Base-by-base conservation (phyloP, 1,139 yeast genomes). In the Pichia sp. region DNA sequence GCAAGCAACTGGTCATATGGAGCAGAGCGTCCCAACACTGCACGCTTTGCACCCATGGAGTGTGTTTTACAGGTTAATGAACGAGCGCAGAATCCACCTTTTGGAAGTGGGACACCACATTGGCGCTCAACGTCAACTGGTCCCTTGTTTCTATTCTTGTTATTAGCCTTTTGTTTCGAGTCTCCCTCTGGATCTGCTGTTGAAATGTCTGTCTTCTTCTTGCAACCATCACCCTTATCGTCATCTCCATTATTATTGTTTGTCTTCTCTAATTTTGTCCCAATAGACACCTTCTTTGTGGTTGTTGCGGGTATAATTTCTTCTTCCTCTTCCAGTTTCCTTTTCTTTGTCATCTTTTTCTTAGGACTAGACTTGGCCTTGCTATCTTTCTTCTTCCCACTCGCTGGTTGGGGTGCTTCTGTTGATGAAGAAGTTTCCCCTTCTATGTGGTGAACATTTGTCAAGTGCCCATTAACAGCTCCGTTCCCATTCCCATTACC, bases 21-120 rank as follows among this genome's bases (percentile, higher is more conserved):
- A 8, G 93, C 88, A 35, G 94, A 77, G 50, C 98, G 71, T 6
- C 98, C 98, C 22, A 77, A 77, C 18, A 91, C 98, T 1, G 96
- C 91, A 50, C 98, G 73, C 53, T 91, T 91, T 18, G 96, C 95
- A 20, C 96, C 96, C 96, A 91, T 88, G 1, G 96, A 85, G 59
- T 91, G 98, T 1, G 97, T 87, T 56, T 91, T 91, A 68, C 98
- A 91, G 0, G 98, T 91, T 44, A 91, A 67, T 0, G 96, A 86
- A 38, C 98, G 71, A 6, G 96, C 96, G 67, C 98, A 91, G 51
- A 77, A 77, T 0, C 94, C 94, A 10, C 97, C 97, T 44, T 81
- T 81, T 0, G 96, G 87, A 42, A 91, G 62, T 3, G 88, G 85
- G 7, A 91, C 98, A 58, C 98, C 98, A 67, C 98, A 91, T 59